Conservation (phyloP, 179 eudicot species). For the Dionaea muscipula region DNA sequence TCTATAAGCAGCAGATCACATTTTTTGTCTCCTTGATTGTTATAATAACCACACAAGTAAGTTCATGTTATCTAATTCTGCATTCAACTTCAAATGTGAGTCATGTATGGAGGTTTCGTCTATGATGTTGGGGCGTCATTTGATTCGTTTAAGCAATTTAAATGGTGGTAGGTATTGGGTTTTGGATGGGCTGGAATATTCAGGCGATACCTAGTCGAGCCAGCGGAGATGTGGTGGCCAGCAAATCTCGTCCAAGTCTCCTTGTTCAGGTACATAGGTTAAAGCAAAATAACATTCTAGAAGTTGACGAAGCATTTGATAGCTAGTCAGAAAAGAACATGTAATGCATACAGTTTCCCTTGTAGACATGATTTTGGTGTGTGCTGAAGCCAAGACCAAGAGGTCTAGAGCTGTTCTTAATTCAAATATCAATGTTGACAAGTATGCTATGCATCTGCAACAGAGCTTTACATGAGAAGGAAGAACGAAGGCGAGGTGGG, state of each 20-base stretch:
- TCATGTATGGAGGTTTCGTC: neutral
- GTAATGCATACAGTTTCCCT: too few species aligned
- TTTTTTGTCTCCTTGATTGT: constrained; percentile 78
- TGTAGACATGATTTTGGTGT: too few species aligned
- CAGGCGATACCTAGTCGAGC: constrained; percentile 79
- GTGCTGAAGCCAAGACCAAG: too few species aligned
- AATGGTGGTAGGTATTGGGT: constrained; percentile 68
- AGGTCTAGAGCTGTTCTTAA: too few species aligned
- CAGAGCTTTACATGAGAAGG: constrained; percentile 94
- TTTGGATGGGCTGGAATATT: constrained; percentile 97
- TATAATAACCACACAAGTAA: constrained; percentile 75
- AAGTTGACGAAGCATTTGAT: too few species aligned
- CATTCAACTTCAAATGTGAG: too few species aligned
- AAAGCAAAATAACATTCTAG: too few species aligned
- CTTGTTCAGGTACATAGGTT: constrained; percentile 52
- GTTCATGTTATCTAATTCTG: neutral
- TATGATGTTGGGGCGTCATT: neutral
- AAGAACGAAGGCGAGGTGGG: constrained; percentile 63
- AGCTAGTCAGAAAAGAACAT: too few species aligned
- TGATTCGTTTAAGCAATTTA: constrained; percentile 4
- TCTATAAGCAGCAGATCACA: constrained; percentile 59
- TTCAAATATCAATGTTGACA: neutral
- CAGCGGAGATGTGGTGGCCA: constrained; percentile 99
- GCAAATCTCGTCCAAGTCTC: constrained; percentile 92
- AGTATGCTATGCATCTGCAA: neutral